Evolutionary conservation across 2,329 filamentous ascomycete species (phyloP), one percentile per base, ranked within the genome.

Genomic region (Aspergillus tanneri): DNA sequence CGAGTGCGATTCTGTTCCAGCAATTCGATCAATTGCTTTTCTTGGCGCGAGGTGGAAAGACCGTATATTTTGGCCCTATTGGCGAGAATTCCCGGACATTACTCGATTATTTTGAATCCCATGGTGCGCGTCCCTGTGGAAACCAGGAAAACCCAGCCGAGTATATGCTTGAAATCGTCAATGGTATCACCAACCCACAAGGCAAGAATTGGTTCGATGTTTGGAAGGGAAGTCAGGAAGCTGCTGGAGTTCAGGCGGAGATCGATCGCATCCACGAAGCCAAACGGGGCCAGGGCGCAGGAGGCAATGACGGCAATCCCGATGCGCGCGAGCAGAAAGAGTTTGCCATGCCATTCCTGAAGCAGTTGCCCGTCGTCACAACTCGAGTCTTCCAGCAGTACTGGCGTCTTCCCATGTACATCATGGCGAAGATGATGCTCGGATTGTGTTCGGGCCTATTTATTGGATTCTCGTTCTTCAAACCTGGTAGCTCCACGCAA

Each of bases 1-100:
- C 91, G 11, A 92, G 88, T 10, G 89, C 90, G 30, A 88, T 95
- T 75, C 77, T 96, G 38, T 95, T 96, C 75, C 87, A 95, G 67
- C 83, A 88, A 50, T 96, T 85, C 40, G 83, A 86, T 53, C 73
- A 76, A 1, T 66, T 86, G 1, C 68, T 86, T 0, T 83, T 87
- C 61, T 72, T 87, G 0, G 81, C 81, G 1, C 76, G 77, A 41
- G 83, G 83, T 10, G 84, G 84, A 0, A 82, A 77, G 60, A 86
- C 82, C 0, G 81, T 85, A 0, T 87, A 87, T 57, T 86, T 86
- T 64, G 84, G 84, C 1, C 73, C 84, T 4, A 82, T 86, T 34
- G 84, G 84, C 0, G 53, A 76, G 0, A 76, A 84, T 49, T 83
- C 81, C 0, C 61, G 65, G 9, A 80, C 72, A 0, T 64, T 87